Evolutionary conservation across 257 asterid species (phyloP).

Genomic region (Misopates orontium): DNA sequence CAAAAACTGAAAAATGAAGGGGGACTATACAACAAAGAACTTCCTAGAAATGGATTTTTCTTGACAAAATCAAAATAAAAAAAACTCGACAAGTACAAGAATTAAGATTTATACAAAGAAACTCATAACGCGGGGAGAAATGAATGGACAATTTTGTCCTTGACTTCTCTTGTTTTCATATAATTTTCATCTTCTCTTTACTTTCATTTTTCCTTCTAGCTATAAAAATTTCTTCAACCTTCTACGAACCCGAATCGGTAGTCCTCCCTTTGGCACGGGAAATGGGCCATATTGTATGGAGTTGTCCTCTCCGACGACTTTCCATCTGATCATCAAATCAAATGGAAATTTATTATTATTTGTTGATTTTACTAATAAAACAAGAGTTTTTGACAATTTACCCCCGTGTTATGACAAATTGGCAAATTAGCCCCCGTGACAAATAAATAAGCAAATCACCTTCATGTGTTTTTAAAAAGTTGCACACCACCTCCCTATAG

Average conservation of each 20-base stretch:
- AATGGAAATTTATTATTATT: not conserved
- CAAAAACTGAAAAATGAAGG: no score
- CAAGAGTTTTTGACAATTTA: no score
- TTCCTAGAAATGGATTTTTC: not conserved
- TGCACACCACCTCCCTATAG: no score
- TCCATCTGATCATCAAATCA: slow-evolving; percentile 48
- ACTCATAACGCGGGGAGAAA: slow-evolving; percentile 3
- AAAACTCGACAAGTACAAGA: slow-evolving; percentile 12
- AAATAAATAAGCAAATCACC: no score
- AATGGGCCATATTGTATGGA: slow-evolving; percentile 67
- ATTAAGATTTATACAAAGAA: slow-evolving; percentile 20
- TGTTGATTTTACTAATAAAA: not conserved
- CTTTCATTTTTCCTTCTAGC: no score
- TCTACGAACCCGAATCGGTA: slow-evolving; percentile 44
- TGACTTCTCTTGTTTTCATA: not conserved
- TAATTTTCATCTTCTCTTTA: not conserved
- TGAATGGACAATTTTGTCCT: slow-evolving; percentile 34
- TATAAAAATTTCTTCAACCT: not conserved
- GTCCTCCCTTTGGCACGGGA: slow-evolving; percentile 63
- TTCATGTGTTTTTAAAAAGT: no score
- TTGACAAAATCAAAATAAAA: not conserved
- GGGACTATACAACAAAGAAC: not conserved
- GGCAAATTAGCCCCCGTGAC: no score
- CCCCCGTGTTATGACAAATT: no score
- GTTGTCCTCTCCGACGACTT: slow-evolving; percentile 49